These are phyloP conservation scores for Boletus sp. DNA, from an alignment of 768 basidiomycete genomes.

Conservation along the genomic window DNA sequence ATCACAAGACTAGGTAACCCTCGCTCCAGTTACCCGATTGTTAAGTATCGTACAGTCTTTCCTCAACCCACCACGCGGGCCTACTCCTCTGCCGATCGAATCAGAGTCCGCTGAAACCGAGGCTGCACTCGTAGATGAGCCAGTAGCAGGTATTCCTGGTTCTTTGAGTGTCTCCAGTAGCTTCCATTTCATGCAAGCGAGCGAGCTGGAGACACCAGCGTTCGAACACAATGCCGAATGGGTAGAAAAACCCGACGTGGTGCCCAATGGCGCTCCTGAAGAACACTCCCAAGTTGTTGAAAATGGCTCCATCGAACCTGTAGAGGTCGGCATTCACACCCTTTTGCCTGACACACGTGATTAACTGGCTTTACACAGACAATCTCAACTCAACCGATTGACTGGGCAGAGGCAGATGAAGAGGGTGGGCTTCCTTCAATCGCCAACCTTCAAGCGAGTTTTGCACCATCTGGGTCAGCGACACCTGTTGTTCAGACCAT, in stretches of 20 bases:
- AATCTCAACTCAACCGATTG: slow-evolving; percentile 42
- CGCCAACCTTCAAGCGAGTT: slow-evolving; percentile 69
- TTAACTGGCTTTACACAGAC: slow-evolving; percentile 13
- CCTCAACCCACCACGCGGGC: slow-evolving; percentile 44
- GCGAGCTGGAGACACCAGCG: slow-evolving; percentile 60
- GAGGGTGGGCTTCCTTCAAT: slow-evolving; percentile 76
- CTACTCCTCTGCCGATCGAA: slow-evolving; percentile 33
- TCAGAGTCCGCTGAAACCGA: slow-evolving; percentile 32
- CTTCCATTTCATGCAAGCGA: slow-evolving; percentile 80
- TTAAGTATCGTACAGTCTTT: slow-evolving; percentile 53
- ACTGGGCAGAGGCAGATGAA: slow-evolving; percentile 81
- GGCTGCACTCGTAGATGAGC: slow-evolving; percentile 21
- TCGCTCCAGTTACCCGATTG: slow-evolving; percentile 55
- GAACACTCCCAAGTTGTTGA: slow-evolving; percentile 15
- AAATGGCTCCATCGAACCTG: slow-evolving; percentile 12
- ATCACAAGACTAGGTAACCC: slow-evolving; percentile 5
- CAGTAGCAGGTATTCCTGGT: slow-evolving; percentile 42
- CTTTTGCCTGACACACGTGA: background rate
- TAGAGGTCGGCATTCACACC: slow-evolving; percentile 31
- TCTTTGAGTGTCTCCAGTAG: slow-evolving; percentile 43
- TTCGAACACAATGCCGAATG: slow-evolving; percentile 56
- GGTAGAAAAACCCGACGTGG: slow-evolving; percentile 48
- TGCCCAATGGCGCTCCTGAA: slow-evolving; percentile 10
- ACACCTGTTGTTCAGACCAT: slow-evolving; percentile 46
- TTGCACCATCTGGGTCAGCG: slow-evolving; percentile 70